phyloP scores from a whole-genome alignment of 2,329 filamentous ascomycete species.

The Hypoxylon sp. region DNA sequence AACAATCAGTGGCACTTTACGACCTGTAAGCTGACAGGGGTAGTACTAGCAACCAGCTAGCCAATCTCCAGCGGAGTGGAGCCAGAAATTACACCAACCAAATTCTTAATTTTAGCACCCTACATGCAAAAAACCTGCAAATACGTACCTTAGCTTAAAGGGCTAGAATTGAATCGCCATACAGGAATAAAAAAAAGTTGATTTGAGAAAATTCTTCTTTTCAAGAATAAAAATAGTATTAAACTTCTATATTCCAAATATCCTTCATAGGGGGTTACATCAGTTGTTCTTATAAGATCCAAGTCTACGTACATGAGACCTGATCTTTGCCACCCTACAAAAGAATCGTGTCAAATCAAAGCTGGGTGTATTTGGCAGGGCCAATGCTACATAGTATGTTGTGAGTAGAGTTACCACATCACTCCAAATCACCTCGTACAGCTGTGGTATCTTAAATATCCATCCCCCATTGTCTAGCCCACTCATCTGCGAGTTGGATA shows the following conservation, averaged over 20 bases:
- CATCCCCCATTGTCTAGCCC: conserved; percentile 51
- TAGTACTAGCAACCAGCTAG: not conserved
- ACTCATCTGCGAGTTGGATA: conserved; percentile 50
- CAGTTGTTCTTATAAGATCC: not conserved
- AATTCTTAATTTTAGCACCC: conserved; percentile 8
- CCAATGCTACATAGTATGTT: conserved; percentile 10
- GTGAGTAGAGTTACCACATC: conserved; percentile 32
- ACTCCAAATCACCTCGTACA: conserved; percentile 27
- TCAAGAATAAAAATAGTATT: not conserved
- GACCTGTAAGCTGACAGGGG: no score
- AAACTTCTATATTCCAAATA: not conserved
- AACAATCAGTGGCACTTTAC: no score
- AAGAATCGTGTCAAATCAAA: conserved; percentile 20
- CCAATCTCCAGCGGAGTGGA: not conserved
- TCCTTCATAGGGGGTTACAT: not conserved
- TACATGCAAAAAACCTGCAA: not conserved
- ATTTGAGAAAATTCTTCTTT: not conserved
- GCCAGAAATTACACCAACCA: conserved; percentile 9
- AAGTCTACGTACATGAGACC: not conserved
- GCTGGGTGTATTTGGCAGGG: conserved; percentile 35
- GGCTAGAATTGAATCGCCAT: conserved; percentile 3
- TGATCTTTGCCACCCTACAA: not conserved
- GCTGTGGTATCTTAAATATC: conserved; percentile 44
- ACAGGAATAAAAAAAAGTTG: not conserved
- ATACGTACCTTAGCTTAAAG: not conserved